Evolutionary conservation across 139 green algal species (phyloP).

Genomic region (Asterochloris erici): DNA sequence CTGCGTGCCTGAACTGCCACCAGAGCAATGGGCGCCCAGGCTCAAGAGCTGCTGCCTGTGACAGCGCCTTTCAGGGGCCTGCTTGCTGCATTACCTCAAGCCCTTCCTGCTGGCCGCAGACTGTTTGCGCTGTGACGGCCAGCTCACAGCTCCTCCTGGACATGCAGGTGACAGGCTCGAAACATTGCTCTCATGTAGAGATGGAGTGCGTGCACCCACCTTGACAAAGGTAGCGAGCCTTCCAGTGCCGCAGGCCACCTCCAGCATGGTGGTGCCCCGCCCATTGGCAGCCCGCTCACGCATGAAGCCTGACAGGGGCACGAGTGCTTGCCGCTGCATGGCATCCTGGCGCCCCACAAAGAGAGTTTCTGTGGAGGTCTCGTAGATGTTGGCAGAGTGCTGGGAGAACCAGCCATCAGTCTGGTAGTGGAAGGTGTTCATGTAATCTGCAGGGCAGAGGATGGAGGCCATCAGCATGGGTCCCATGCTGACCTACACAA

Average conservation of each 20-base stretch:
- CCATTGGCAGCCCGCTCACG: not conserved
- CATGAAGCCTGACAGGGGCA: conserved; percentile 55
- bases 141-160: too few species aligned
- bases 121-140: too few species aligned
- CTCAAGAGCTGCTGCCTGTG: too few species aligned
- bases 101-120: too few species aligned
- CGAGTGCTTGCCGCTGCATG: conserved; percentile 70
- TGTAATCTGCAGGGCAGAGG: conserved; percentile 57
- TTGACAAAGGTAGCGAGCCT: conserved; percentile 87
- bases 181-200: not conserved
- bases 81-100: too few species aligned
- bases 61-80: too few species aligned
- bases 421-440: conserved; percentile 84
- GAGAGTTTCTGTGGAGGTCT: conserved; percentile 80
- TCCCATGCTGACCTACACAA: too few species aligned
- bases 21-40: too few species aligned
- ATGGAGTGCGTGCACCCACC: conserved; percentile 27
- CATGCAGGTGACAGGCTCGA: not conserved
- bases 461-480: too few species aligned
- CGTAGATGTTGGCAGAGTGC: conserved; percentile 62
- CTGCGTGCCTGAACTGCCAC: too few species aligned
- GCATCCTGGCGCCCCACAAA: conserved; percentile 87
- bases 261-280: conserved; percentile 51
- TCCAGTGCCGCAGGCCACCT: conserved; percentile 83
- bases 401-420: conserved; percentile 81